A percentile compares a stretch with the other conserved stretches of the same genome.
These are phyloP conservation scores for Serendipita vermifera DNA, from an alignment of 768 basidiomycete genomes.

Conservation along the genomic window DNA sequence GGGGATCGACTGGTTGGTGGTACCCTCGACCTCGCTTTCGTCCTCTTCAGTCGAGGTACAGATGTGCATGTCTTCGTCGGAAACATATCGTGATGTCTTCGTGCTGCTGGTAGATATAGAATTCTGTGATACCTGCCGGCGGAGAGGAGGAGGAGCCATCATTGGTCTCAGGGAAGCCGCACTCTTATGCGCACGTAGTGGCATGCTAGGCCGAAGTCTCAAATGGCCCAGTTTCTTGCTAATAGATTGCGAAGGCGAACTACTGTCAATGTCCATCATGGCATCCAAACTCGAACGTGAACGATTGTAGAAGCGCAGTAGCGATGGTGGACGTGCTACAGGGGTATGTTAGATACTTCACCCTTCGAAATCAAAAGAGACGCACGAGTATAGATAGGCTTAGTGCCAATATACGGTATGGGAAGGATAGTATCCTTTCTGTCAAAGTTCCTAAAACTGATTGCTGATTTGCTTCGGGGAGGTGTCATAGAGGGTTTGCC, in stretches of 20 bases:
- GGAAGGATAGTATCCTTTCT: not conserved
- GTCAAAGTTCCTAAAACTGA: not conserved
- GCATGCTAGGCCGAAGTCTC: no score
- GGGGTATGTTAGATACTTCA: not conserved
- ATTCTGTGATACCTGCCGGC: no score
- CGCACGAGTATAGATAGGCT: not conserved
- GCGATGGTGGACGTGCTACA: not conserved
- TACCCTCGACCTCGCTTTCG: not conserved
- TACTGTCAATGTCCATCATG: no score
- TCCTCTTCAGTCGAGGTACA: not conserved
- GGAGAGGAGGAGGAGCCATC: no score
- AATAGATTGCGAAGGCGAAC: no score
- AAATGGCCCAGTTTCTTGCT: no score
- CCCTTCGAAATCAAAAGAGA: not conserved
- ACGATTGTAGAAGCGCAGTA: not conserved
- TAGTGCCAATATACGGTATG: not conserved
- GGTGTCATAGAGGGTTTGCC: not conserved
- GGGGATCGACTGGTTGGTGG: no score
- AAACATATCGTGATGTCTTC: no score
- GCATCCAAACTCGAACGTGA: no score
- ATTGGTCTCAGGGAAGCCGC: no score
- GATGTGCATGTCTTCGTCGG: conserved; percentile 4
- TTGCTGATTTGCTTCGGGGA: not conserved
- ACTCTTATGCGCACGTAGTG: no score
- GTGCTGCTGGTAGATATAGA: no score